Conservation (phyloP, 139 green algal genomes). For the Tetraselmis striata region DNA sequence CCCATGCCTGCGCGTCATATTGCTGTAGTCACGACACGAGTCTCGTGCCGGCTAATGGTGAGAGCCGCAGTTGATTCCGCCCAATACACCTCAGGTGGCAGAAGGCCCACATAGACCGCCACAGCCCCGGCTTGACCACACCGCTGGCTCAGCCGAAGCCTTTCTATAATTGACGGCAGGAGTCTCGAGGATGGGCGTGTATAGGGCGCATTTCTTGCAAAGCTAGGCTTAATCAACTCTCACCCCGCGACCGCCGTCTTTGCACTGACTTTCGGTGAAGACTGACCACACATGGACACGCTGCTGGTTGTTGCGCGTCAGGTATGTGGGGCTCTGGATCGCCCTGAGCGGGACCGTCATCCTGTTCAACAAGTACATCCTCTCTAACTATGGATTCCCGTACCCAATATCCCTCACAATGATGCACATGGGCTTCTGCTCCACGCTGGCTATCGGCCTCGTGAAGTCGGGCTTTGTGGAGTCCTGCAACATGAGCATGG, state of each 20-base stretch:
- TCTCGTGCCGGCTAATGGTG: too few relatives aligned
- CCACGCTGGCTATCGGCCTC: conserved; percentile 19
- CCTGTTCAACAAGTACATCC: conserved; percentile 66
- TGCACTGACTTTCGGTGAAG: not conserved
- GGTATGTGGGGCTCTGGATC: conserved; percentile 27
- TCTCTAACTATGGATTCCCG: conserved; percentile 51
- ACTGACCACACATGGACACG: too few relatives aligned
- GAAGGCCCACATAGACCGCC: too few relatives aligned
- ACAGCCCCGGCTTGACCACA: too few relatives aligned
- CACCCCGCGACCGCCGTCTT: too few relatives aligned
- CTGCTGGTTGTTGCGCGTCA: not conserved
- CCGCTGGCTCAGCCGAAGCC: too few relatives aligned
- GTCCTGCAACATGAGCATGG: conserved; percentile 33
- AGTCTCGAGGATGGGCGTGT: not conserved
- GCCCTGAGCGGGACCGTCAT: conserved; percentile 45
- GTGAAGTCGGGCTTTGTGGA: conserved; percentile 36
- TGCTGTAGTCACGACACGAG: too few relatives aligned
- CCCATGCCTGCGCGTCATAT: too few relatives aligned
- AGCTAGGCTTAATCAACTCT: not conserved
- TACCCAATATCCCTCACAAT: conserved; percentile 63
- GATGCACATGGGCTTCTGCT: conserved; percentile 56
- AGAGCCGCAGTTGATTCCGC: too few relatives aligned
- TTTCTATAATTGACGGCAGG: not conserved
- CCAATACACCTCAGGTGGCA: too few relatives aligned
- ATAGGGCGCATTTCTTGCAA: not conserved